Percentiles rank a stretch among this genome's conserved stretches.
phyloP scores from a whole-genome alignment of 1,284 basidiomycete species.

The Neonothopanus nambi region DNA sequence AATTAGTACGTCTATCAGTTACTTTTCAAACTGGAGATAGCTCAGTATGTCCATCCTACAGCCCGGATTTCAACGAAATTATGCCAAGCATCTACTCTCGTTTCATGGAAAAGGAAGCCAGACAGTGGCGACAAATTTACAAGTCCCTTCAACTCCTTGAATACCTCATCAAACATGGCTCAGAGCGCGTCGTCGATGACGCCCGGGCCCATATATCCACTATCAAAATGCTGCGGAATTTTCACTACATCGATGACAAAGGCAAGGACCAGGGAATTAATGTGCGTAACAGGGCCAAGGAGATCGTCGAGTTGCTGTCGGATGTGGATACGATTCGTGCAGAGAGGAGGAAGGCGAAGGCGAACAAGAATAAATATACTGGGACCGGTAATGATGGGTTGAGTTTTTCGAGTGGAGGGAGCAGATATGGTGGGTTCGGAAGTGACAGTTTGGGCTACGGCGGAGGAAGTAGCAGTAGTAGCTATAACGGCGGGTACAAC shows the following conservation, averaged over 20 bases:
- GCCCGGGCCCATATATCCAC: conserved; percentile 93
- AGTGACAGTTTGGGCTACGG: conserved; percentile 58
- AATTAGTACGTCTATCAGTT: conserved; percentile 71
- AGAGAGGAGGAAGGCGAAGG: conserved; percentile 92
- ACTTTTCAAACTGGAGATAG: background rate
- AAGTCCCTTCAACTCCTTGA: conserved; percentile 97
- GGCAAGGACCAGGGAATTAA: conserved; percentile 99
- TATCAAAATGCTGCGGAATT: conserved; percentile 96
- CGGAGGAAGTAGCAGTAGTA: conserved; percentile 43
- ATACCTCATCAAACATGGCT: conserved; percentile 97
- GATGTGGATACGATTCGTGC: conserved; percentile 90
- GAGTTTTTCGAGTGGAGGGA: conserved; percentile 53
- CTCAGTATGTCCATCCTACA: conserved; percentile 33
- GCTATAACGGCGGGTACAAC: conserved; percentile 29
- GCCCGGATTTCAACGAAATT: conserved; percentile 98
- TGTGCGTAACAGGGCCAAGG: conserved; percentile 92
- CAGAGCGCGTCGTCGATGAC: conserved; percentile 97
- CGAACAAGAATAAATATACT: conserved; percentile 90
- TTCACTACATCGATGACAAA: conserved; percentile 99
- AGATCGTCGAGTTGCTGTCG: conserved; percentile 85
- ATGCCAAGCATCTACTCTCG: conserved; percentile 97
- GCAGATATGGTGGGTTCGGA: conserved; percentile 83
- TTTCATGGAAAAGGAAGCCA: conserved; percentile 97
- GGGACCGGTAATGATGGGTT: conserved; percentile 83
- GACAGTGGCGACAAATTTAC: conserved; percentile 99